These are phyloP conservation scores for Magnolia changhungtana DNA, from an alignment of 164 flowering plant genomes.

Conservation along the genomic window DNA sequence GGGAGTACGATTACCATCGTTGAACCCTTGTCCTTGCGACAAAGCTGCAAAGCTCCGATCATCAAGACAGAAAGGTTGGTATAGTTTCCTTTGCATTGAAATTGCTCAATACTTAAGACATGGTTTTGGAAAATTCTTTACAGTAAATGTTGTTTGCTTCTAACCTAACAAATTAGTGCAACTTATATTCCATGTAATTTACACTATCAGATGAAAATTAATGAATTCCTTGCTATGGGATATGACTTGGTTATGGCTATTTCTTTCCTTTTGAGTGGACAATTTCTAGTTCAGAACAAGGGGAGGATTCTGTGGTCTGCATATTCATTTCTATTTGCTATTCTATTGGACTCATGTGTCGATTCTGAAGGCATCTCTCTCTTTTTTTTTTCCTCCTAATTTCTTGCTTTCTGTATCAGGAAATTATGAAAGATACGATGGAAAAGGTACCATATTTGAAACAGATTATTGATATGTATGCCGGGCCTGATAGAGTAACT, in stretches of 20 bases:
- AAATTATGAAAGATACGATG: constrained; percentile 63
- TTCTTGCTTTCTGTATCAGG: constrained; percentile 34
- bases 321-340: neutral
- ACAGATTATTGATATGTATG: constrained; percentile 61
- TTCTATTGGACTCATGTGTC: neutral
- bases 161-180: no score
- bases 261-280: neutral
- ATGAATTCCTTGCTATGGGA: neutral
- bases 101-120: no score
- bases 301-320: neutral
- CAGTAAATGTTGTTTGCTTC: no score
- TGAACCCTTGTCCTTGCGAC: no score
- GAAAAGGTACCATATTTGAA: constrained; percentile 54
- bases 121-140: no score
- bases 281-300: neutral
- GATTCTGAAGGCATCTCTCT: neutral
- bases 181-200: no score
- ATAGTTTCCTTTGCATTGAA: no score
- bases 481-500: constrained; percentile 78
- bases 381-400: neutral
- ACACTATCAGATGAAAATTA: no score
- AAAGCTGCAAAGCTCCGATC: no score
- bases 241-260: neutral
- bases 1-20: no score
- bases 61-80: no score